These are phyloP conservation scores for Candida lessepsii DNA, from an alignment of 805 yeast genomes.

Conservation along the genomic window DNA sequence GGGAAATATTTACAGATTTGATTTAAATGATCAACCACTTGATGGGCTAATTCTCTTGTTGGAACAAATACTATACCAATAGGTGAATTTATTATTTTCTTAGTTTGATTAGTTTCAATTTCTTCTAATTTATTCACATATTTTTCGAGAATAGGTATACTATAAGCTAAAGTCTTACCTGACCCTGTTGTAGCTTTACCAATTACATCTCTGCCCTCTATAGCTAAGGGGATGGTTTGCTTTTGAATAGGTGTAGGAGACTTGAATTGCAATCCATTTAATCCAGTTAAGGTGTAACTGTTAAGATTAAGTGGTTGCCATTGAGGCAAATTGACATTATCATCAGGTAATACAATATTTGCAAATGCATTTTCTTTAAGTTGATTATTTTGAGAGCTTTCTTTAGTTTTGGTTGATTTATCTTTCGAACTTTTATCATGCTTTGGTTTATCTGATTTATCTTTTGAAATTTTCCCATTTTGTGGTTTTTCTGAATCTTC, in stretches of 20 bases:
- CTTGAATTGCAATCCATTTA: slow-evolving; percentile 54
- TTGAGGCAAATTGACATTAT: slow-evolving; percentile 51
- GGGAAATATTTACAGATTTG: slow-evolving; percentile 53
- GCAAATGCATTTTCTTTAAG: slow-evolving; percentile 24
- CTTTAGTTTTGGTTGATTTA: slow-evolving; percentile 10
- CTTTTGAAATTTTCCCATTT: slow-evolving; percentile 11
- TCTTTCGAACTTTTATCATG: slow-evolving; percentile 9
- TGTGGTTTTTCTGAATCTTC: slow-evolving; percentile 25
- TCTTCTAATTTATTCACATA: slow-evolving; percentile 32
- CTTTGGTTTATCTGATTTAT: no score
- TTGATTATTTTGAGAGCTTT: slow-evolving; percentile 14
- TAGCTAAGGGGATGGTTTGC: slow-evolving; percentile 68
- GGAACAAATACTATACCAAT: slow-evolving; percentile 87
- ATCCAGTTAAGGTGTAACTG: slow-evolving; percentile 58
- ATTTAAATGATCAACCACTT: slow-evolving; percentile 79
- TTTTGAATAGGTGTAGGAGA: slow-evolving; percentile 86
- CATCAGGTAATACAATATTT: slow-evolving; percentile 30
- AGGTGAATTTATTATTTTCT: slow-evolving; percentile 42
- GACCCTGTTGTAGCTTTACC: slow-evolving; percentile 98
- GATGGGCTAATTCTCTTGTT: slow-evolving; percentile 94
- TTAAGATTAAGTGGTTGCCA: slow-evolving; percentile 61
- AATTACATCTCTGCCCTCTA: slow-evolving; percentile 75
- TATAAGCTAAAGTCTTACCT: slow-evolving; percentile 95
- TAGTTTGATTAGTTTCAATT: slow-evolving; percentile 16
- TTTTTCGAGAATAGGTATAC: slow-evolving; percentile 83